Percentiles rank a stretch among this genome's conserved stretches.
Evolutionary conservation across 2,329 filamentous ascomycete species (phyloP).

Genomic region (Ceratocystis colombiana): DNA sequence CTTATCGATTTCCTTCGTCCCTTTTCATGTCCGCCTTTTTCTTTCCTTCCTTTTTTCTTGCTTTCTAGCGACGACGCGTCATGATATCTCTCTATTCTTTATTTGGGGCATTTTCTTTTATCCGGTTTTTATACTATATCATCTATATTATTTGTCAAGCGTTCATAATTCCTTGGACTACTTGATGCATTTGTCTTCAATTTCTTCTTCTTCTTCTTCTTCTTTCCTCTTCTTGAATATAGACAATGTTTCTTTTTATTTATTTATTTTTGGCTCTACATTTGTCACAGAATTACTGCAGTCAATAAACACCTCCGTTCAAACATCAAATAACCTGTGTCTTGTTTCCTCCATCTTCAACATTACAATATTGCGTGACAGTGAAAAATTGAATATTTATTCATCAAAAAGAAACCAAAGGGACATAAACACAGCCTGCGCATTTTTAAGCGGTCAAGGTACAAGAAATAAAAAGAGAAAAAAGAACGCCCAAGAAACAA

Average conservation of each 20-base stretch:
- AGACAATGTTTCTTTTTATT: background rate
- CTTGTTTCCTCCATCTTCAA: background rate
- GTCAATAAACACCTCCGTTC: background rate
- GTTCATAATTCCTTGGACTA: no score
- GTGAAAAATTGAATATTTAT: background rate
- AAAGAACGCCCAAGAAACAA: slow-evolving; percentile 5
- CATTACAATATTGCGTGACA: background rate
- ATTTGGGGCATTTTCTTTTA: background rate
- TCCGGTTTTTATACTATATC: background rate
- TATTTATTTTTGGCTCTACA: background rate
- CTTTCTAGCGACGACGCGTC: slow-evolving; percentile 1
- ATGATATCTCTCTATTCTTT: slow-evolving; percentile 11
- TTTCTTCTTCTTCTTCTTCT: background rate
- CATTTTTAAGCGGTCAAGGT: slow-evolving; percentile 7
- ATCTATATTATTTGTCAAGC: background rate
- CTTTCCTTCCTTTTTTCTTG: background rate
- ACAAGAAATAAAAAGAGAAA: background rate
- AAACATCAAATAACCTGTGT: background rate
- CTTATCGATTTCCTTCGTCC: background rate
- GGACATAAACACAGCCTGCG: slow-evolving; percentile 5
- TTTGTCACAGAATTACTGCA: background rate
- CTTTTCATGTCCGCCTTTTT: background rate
- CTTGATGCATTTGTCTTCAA: no score
- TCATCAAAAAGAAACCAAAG: slow-evolving; percentile 11
- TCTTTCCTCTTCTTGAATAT: background rate